Evolutionary conservation across 2,329 filamentous ascomycete genomes (phyloP).

Genomic region (Phaeosphaeriaceae sp.): DNA sequence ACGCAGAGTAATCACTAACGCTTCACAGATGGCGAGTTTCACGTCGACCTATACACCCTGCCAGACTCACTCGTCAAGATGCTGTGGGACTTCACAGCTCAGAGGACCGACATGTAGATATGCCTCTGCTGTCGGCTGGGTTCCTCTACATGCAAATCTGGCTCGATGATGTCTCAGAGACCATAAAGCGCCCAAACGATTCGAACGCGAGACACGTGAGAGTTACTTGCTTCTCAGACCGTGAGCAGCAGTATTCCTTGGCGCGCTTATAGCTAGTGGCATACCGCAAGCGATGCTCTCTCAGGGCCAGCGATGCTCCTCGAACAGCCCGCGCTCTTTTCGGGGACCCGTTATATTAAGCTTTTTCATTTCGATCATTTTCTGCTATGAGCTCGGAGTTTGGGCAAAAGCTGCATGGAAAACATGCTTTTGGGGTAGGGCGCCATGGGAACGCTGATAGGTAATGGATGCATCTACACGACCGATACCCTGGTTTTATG

Average conservation of each 20-base stretch:
- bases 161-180: neutral
- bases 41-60: constrained; percentile 97
- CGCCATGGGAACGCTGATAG: constrained; percentile 10
- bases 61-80: constrained; percentile 88
- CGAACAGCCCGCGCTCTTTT: neutral
- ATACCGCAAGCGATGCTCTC: neutral
- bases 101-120: constrained; percentile 42
- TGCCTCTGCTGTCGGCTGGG: neutral
- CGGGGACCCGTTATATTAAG: neutral
- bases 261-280: neutral
- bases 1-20: constrained; percentile 19
- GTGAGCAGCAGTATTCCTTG: neutral
- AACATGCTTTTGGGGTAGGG: constrained; percentile 9
- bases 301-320: neutral
- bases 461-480: constrained; percentile 6
- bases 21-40: constrained; percentile 85
- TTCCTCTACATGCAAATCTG: neutral
- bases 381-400: constrained; percentile 12
- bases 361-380: constrained; percentile 5
- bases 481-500: neutral
- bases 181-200: neutral
- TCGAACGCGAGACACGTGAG: neutral
- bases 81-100: constrained; percentile 84
- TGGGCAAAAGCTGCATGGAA: constrained; percentile 11
- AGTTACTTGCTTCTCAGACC: neutral